Percentiles rank a stretch among this genome's conserved stretches.
Evolutionary conservation across 2,329 filamentous ascomycete species (phyloP).

Genomic region (Nigrospora osmanthi): DNA sequence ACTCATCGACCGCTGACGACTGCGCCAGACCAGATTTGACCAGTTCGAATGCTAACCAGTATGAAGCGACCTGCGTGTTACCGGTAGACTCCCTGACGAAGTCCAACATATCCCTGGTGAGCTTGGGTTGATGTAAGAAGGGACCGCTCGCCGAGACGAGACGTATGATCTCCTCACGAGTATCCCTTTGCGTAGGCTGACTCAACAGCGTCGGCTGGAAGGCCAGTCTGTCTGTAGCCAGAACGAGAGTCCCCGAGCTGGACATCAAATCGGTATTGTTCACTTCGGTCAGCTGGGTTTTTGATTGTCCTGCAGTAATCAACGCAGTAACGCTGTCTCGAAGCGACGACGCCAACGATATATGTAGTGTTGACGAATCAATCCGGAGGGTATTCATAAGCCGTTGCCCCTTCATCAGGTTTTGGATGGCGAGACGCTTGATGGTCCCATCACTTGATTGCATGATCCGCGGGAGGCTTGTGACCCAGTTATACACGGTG

Average conservation of each 20-base stretch:
- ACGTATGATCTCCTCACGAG: constrained; percentile 46
- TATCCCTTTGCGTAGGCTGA: constrained; percentile 58
- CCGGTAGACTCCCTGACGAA: constrained; percentile 51
- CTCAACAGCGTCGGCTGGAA: constrained; percentile 58
- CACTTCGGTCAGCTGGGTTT: constrained; percentile 22
- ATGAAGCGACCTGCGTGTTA: constrained; percentile 57
- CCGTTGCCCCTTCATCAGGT: constrained; percentile 67
- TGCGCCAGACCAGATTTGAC: constrained; percentile 48
- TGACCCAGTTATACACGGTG: constrained; percentile 73
- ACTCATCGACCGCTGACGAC: constrained; percentile 52
- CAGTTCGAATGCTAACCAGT: constrained; percentile 74
- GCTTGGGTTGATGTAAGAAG: constrained; percentile 48
- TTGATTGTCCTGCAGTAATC: constrained; percentile 22
- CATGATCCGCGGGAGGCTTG: constrained; percentile 73
- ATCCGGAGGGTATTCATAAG: constrained; percentile 56
- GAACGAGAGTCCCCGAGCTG: constrained; percentile 18
- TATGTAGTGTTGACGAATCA: constrained; percentile 58
- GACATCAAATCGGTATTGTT: constrained; percentile 19
- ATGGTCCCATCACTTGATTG: constrained; percentile 73
- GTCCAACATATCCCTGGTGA: constrained; percentile 60
- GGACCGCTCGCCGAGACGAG: constrained; percentile 49
- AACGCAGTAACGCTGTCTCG: constrained; percentile 61
- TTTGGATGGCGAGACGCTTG: constrained; percentile 65
- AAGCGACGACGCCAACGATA: constrained; percentile 59
- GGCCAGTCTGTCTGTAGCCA: constrained; percentile 7